Evolutionary conservation across 768 basidiomycete species (phyloP), one percentile per base, ranked within the genome.

Genomic region (Podaxis sp.): DNA sequence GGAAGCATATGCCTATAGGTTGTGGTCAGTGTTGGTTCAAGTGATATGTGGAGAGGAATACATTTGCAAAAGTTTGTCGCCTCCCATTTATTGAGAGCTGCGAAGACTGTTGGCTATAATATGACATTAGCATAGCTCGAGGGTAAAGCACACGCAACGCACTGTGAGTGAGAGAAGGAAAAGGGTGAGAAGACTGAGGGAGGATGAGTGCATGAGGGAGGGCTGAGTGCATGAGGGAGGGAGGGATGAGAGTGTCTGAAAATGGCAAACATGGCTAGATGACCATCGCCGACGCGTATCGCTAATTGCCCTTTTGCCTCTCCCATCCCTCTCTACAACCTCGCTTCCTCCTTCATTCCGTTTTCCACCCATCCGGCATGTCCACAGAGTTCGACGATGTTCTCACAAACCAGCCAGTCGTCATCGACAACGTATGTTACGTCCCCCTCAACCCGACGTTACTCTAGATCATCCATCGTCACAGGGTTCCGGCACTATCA

Each of bases 401-500:
- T 66, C 84, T 97, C 72, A 96, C 95, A 61, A 98, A 98, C 78
- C 96, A 98, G 76, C 96, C 96, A 4, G 95, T 98, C 61, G 96
- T 98, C 65, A 97, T 98, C 69, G 96, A 98, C 81, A 98, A 98
- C 78, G 95, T 96, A 64, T 66, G 88, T 78, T 53, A 42, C 63
- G 61, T 61, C 57, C 27, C 56, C 57, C 47, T 55, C 53, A 14
- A 57, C 44, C 35, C 59, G 14, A 64, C 63, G 62, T 66, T 70
- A 68, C 68, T 64, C 69, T 64, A 50, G 27, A 11, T 28, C 53
- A 21, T 32, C 10, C 23, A 14, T 32, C 23, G 38, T 55, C 64
- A 60, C 72, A 98, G 94, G 97, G 97, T 63, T 97, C 96, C 59
- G 97, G 97, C 28, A 94, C 93, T 23, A 96, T 99, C 73, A 99